Base-by-base conservation (phyloP, 2,329 filamentous ascomycete genomes). In the Botrytis byssoidea region DNA sequence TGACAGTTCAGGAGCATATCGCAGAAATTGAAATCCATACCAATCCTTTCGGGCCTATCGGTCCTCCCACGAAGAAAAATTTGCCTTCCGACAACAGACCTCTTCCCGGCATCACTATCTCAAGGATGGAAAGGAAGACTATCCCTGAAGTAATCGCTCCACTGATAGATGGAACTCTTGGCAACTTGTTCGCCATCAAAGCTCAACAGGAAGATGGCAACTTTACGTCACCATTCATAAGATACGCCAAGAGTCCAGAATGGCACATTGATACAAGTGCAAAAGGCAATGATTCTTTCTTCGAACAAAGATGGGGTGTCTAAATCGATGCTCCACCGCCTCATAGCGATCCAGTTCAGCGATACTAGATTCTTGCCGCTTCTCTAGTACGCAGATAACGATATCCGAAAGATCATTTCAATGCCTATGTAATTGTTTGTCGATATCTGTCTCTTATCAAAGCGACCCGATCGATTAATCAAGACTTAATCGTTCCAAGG, bases 271-370 rank as follows among this genome's bases (percentile, higher is more conserved):
- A 82, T 73, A 51, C 63, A 6, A 77, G 71, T 29, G 66, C 74
- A 20, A 74, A 77, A 40, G 80, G 79, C 25, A 80, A 79, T 42
- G 70, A 75, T 4, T 79, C 74, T 44, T 74, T 77, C 61, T 82
- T 80, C 74, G 80, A 80, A 3, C 78, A 81, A 59, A 78, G 79
- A 66, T 79, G 77, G 78, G 78, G 79, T 46, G 42, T 73, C 29
- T 57, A 60, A 57, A 67, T 32, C 22, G n/a, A 68, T 69, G 48
- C 55, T 32, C 48, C 48, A 57, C 29, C 10, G n/a, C 42, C 35
- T 32, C 10, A 57, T 25, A 57, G n/a, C 35, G n/a, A 37, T 29
- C 66, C 20, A 57, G 57, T 22, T 37, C 48, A 42, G 48, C 35
- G n/a, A 37, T 25, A 57, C n/a, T 69, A 32, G 22, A 44, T 57